phyloP scores from a whole-genome alignment of 2,329 filamentous ascomycete genomes.

The Colletotrichum sidae region DNA sequence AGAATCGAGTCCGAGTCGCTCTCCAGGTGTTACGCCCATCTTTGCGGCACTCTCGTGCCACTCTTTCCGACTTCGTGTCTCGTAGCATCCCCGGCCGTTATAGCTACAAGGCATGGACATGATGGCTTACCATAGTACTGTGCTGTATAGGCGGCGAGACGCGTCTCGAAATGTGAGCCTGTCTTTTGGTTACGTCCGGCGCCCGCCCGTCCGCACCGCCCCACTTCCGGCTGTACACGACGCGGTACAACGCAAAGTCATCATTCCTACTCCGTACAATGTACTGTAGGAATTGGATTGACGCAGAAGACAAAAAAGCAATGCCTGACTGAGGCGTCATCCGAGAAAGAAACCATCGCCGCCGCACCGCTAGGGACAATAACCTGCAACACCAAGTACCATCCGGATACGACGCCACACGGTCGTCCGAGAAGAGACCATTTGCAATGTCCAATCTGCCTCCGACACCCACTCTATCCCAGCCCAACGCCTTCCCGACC shows the following conservation, averaged over 20 bases:
- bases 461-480: slow-evolving; percentile 23
- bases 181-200: slow-evolving; percentile 27
- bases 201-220: slow-evolving; percentile 27
- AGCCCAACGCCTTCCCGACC: slow-evolving; percentile 2
- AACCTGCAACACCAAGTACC: slow-evolving; percentile 4
- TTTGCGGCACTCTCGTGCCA: slow-evolving; percentile 18
- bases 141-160: slow-evolving; percentile 24
- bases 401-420: slow-evolving; percentile 19
- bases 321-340: slow-evolving; percentile 2
- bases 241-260: slow-evolving; percentile 17
- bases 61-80: slow-evolving; percentile 16
- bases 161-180: slow-evolving; percentile 31
- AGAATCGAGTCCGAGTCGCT: no score
- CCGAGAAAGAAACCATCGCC: slow-evolving; percentile 20
- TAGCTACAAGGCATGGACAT: slow-evolving; percentile 30
- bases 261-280: not conserved
- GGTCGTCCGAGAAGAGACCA: slow-evolving; percentile 7
- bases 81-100: slow-evolving; percentile 15
- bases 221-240: slow-evolving; percentile 20
- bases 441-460: slow-evolving; percentile 7
- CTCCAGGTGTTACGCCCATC: not conserved
- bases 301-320: slow-evolving; percentile 22
- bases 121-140: slow-evolving; percentile 1
- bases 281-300: slow-evolving; percentile 11
- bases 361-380: slow-evolving; percentile 1